Conservation (phyloP, 2,329 filamentous ascomycete species). For the Mariannaea sp. region DNA sequence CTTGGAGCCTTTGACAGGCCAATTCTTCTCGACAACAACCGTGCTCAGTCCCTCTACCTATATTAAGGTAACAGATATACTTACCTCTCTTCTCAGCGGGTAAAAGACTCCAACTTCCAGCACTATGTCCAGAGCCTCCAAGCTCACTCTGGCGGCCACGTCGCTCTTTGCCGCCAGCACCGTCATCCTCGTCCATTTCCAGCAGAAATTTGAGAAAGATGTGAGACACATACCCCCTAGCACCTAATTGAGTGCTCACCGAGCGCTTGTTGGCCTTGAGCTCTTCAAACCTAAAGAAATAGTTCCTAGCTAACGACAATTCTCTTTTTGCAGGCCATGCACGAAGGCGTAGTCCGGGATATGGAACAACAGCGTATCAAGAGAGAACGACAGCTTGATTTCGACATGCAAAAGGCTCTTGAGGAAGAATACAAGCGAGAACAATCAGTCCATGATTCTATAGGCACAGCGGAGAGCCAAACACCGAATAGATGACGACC, state of each 20-base stretch:
- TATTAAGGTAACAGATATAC: not conserved
- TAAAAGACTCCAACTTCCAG: not conserved
- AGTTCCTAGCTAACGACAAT: constrained; percentile 13
- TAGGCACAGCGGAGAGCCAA: constrained; percentile 34
- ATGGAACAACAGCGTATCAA: constrained; percentile 93
- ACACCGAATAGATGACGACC: constrained; percentile 34
- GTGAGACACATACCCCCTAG: constrained; percentile 57
- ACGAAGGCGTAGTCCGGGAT: constrained; percentile 89
- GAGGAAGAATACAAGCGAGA: constrained; percentile 90
- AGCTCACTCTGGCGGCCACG: constrained; percentile 80
- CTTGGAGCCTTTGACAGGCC: not conserved
- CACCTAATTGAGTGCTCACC: not conserved
- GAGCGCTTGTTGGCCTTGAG: not conserved
- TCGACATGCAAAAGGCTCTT: constrained; percentile 84
- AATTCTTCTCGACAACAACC: constrained; percentile 2
- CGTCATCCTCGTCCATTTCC: constrained; percentile 85
- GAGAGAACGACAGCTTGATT: constrained; percentile 88
- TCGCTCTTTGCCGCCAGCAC: constrained; percentile 76
- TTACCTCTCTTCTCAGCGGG: not conserved
- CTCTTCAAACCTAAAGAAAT: not conserved
- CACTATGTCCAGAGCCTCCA: constrained; percentile 86
- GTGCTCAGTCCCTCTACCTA: not conserved
- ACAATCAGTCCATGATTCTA: constrained; percentile 69
- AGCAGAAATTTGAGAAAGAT: constrained; percentile 81
- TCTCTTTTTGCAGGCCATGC: constrained; percentile 77